Conservation (phyloP, 2,329 filamentous ascomycete species). For the Aspergillus niger region DNA sequence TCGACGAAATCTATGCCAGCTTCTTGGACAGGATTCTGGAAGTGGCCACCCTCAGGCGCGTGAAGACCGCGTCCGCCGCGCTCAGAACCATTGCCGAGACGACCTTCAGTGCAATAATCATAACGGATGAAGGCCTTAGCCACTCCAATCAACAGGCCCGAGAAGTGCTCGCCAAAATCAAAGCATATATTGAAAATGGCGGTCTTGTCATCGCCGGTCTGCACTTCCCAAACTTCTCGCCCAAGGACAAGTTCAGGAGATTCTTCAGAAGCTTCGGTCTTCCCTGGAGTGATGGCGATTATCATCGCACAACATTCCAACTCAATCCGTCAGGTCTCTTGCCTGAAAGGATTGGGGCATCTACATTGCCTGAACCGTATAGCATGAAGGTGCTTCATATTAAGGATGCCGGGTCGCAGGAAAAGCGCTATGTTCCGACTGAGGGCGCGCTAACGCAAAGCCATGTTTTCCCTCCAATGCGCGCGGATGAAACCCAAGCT, state of each 20-base stretch:
- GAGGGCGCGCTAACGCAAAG: background rate
- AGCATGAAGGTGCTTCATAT: conserved; percentile 36
- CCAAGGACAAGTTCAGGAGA: background rate
- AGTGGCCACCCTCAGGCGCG: background rate
- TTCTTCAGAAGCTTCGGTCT: conserved; percentile 16
- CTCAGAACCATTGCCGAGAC: background rate
- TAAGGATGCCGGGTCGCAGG: conserved; percentile 21
- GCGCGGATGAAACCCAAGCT: conserved; percentile 7
- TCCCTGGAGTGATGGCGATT: conserved; percentile 14
- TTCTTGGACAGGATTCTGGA: background rate
- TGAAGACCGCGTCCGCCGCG: conserved; percentile 3
- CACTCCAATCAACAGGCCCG: too few relatives aligned
- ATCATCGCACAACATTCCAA: conserved; percentile 10
- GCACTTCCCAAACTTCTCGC: background rate
- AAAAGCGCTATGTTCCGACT: conserved; percentile 30
- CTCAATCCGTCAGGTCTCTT: conserved; percentile 9
- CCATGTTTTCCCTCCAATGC: background rate
- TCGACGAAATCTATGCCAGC: conserved; percentile 5
- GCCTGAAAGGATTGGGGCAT: background rate
- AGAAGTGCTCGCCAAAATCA: too few relatives aligned
- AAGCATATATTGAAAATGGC: too few relatives aligned
- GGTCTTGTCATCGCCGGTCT: too few relatives aligned
- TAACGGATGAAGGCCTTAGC: too few relatives aligned
- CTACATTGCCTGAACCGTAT: conserved; percentile 23
- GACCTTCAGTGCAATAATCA: too few relatives aligned